These are phyloP conservation scores for Apodospora peruviana DNA, from an alignment of 495 filamentous ascomycete genomes.

Conservation along the genomic window DNA sequence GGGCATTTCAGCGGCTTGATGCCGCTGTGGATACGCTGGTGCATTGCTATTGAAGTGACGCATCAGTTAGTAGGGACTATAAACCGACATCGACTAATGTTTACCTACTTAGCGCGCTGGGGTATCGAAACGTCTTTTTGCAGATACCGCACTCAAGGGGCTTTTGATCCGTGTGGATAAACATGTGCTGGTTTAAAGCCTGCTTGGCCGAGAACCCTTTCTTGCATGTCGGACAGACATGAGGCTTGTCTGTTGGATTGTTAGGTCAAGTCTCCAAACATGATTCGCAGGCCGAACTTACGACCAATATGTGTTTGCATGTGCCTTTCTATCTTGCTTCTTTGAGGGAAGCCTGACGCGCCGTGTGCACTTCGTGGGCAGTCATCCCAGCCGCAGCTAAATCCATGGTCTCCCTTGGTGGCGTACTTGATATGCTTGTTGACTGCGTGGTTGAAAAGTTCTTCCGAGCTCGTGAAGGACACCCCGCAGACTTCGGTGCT, in stretches of 20 bases:
- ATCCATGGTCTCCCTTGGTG: conserved; percentile 25
- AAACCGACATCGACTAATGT: not conserved
- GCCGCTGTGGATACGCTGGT: conserved; percentile 49
- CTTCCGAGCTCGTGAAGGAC: conserved; percentile 19
- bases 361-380: conserved; percentile 35
- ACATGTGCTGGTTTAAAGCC: conserved; percentile 55
- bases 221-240: conserved; percentile 47
- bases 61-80: conserved; percentile 9
- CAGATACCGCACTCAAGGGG: conserved; percentile 51
- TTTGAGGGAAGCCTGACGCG: conserved; percentile 45
- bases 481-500: conserved; percentile 18
- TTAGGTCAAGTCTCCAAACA: not conserved
- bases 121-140: conserved; percentile 50
- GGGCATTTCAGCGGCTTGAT: conserved; percentile 44
- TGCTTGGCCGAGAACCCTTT: conserved; percentile 55
- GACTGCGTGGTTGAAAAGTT: conserved; percentile 25
- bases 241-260: conserved; percentile 47
- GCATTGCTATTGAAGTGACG: conserved; percentile 40
- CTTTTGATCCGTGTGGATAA: conserved; percentile 57
- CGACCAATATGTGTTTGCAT: conserved; percentile 58
- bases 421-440: conserved; percentile 24
- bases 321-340: conserved; percentile 58
- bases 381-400: conserved; percentile 30
- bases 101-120: conserved; percentile 49
- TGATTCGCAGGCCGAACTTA: conserved; percentile 29